A percentile compares a stretch with the other conserved stretches of the same genome.
Conservation (phyloP, 192 early-diverging fungal genomes). For the Backusella liffmaniae region DNA sequence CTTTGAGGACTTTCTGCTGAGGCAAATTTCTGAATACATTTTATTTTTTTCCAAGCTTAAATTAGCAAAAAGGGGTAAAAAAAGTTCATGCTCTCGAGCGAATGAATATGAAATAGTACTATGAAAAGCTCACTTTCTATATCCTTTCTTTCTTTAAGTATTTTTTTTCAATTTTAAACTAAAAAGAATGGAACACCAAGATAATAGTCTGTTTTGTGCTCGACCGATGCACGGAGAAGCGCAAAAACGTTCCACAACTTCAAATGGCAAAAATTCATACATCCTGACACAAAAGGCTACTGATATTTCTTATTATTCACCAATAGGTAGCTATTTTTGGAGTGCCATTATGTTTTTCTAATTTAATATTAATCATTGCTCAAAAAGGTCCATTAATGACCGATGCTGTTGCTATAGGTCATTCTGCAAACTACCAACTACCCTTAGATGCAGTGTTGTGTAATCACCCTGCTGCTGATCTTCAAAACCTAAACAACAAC, state of each 20-base stretch:
- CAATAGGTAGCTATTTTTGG: not conserved
- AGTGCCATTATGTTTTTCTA: not conserved
- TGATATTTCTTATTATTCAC: not conserved
- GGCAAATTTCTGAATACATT: not conserved
- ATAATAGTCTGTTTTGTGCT: not conserved
- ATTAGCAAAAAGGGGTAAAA: not conserved
- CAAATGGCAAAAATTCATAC: slow-evolving; percentile 1
- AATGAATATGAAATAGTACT: not conserved
- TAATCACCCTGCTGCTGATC: not conserved
- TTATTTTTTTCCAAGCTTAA: not conserved
- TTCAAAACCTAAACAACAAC: not conserved
- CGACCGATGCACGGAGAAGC: not conserved
- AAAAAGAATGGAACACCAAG: not conserved
- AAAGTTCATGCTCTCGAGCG: not conserved
- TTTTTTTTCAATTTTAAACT: not conserved
- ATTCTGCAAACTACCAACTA: not conserved
- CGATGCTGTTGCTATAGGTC: not conserved
- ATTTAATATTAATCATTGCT: not conserved
- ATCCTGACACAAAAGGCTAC: not conserved
- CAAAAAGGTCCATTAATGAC: not conserved
- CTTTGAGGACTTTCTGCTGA: not conserved
- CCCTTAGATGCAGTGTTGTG: not conserved
- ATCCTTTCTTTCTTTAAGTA: not conserved
- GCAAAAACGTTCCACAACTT: not conserved
- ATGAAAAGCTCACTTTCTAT: not conserved